These are phyloP conservation scores for Scleromitrula shiraiana DNA, from an alignment of 2,329 filamentous ascomycete species.

Conservation along the genomic window DNA sequence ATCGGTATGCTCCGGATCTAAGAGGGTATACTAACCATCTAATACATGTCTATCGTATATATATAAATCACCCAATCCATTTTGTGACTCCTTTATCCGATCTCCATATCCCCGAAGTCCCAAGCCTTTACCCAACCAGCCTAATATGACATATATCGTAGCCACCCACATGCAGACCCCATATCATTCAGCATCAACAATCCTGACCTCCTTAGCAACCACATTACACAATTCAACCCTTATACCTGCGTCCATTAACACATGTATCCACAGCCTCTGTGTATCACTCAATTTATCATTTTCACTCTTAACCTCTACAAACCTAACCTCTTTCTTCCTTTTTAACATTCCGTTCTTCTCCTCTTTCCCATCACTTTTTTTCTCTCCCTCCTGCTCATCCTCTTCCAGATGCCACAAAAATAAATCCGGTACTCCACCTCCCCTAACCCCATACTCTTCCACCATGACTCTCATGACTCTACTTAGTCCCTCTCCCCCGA, in stretches of 20 bases:
- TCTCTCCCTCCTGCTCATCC: neutral
- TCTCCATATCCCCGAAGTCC: no score
- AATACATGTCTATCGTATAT: no score
- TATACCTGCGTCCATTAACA: conserved; percentile 76
- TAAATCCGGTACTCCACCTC: conserved; percentile 84
- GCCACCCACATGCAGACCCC: no score
- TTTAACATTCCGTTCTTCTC: neutral
- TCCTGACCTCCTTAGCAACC: conserved; percentile 27
- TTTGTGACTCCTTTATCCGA: no score
- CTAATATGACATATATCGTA: no score
- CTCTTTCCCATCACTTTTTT: neutral
- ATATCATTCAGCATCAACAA: conserved; percentile 16
- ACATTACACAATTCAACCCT: conserved; percentile 73
- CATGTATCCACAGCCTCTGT: conserved; percentile 94
- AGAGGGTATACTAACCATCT: no score
- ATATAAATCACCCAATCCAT: no score
- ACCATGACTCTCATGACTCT: conserved; percentile 88
- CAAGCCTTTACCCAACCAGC: no score
- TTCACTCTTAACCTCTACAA: conserved; percentile 37
- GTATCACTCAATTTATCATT: conserved; percentile 95
- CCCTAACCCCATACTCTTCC: conserved; percentile 83
- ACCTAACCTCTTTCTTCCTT: conserved; percentile 21
- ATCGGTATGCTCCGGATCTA: no score
- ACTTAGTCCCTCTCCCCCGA: conserved; percentile 71
- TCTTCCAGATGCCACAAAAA: conserved; percentile 61